Conservation (phyloP, 495 filamentous ascomycete species). For the Daldinia concentrica region DNA sequence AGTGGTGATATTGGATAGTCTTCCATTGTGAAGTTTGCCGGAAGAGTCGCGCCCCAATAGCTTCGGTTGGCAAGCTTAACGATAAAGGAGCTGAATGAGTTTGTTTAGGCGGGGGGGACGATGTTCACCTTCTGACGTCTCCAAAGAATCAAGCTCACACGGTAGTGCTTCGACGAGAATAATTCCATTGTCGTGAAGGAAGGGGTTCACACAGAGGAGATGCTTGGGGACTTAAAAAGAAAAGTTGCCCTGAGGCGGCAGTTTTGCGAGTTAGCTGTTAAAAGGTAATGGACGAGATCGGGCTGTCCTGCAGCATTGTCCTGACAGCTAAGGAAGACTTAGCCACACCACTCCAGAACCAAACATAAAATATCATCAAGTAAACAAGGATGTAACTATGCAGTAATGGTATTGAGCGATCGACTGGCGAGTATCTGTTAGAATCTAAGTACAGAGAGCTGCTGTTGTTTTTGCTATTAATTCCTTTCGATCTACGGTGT, state of each 20-base stretch:
- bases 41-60: background rate
- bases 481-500: background rate
- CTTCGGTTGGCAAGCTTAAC: background rate
- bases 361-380: background rate
- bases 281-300: background rate
- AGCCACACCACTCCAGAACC: background rate
- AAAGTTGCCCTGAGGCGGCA: background rate
- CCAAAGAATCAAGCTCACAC: conserved; percentile 9
- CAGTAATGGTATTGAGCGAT: background rate
- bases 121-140: conserved; percentile 1
- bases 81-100: background rate
- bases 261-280: background rate
- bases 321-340: conserved; percentile 4
- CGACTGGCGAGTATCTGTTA: background rate
- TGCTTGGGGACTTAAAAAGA: background rate
- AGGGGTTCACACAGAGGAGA: background rate
- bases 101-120: background rate
- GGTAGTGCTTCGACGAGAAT: background rate
- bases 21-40: conserved; percentile 3
- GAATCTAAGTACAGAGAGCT: background rate
- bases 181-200: conserved; percentile 14
- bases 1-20: conserved; percentile 1
- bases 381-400: background rate
- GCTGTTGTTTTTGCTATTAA: background rate
- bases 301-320: conserved; percentile 15